A percentile compares a stretch with the other conserved stretches of the same genome.
These are phyloP conservation scores for Lecanoromycetidae sp. DNA, from an alignment of 2,329 filamentous ascomycete species.

Conservation along the genomic window DNA sequence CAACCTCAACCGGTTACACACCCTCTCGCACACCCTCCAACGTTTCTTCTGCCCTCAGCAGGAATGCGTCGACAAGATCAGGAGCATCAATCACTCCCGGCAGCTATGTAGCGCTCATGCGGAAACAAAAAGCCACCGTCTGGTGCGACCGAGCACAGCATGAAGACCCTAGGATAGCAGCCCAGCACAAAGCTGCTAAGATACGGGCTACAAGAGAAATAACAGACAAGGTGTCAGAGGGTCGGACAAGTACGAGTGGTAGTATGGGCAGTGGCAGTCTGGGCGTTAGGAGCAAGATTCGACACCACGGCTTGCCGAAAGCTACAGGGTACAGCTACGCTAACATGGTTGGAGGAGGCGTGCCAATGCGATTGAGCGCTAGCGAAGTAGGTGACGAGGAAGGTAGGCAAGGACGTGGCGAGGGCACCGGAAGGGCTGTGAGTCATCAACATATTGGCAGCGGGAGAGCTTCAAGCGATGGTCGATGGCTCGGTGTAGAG, in stretches of 20 bases:
- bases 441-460: constrained; percentile 61
- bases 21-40: constrained; percentile 42
- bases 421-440: constrained; percentile 30
- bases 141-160: constrained; percentile 94
- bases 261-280: constrained; percentile 41
- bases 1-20: constrained; percentile 46
- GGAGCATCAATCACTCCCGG: constrained; percentile 44
- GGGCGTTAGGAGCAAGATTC: constrained; percentile 68
- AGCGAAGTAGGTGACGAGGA: constrained; percentile 86
- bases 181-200: constrained; percentile 77
- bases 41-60: constrained; percentile 46
- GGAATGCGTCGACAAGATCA: constrained; percentile 72
- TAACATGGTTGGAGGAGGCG: constrained; percentile 63
- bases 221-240: constrained; percentile 42
- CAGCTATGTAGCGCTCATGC: constrained; percentile 91
- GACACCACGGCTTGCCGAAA: constrained; percentile 71
- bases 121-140: constrained; percentile 93
- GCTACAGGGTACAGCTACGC: constrained; percentile 68
- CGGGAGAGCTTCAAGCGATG: constrained; percentile 56
- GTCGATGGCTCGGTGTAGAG: constrained; percentile 45
- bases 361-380: constrained; percentile 85
- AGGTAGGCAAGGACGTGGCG: constrained; percentile 5
- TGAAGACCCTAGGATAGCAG: constrained; percentile 73
- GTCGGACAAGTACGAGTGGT: constrained; percentile 51
- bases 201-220: constrained; percentile 76